Conservation (phyloP, 176 grass and related monocot genomes). For the Ampelocalamus luodianensis region DNA sequence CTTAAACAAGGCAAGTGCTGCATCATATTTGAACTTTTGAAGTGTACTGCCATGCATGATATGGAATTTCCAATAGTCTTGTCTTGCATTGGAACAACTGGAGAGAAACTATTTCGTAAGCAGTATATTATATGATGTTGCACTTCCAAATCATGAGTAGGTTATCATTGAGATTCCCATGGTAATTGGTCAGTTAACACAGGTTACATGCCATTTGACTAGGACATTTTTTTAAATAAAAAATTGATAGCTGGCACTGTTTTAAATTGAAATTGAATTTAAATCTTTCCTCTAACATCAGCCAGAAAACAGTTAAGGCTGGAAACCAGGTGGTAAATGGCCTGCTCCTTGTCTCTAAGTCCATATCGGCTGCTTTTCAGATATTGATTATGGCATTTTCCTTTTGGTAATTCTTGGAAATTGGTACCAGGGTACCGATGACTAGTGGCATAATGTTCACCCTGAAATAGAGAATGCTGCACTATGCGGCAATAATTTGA, state of each 20-base stretch:
- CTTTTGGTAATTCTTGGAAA: neutral
- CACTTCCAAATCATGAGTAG: constrained; percentile 2
- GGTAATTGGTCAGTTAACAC: neutral
- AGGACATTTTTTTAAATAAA: neutral
- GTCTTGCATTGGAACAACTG: constrained; percentile 6
- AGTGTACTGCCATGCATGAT: constrained; percentile 13
- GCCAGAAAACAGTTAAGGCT: too few species aligned
- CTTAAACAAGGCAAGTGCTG: constrained; percentile 78
- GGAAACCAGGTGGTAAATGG: too few species aligned
- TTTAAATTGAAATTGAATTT: neutral
- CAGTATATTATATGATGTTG: neutral
- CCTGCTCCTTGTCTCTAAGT: neutral
- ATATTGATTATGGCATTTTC: neutral
- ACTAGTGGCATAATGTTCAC: neutral
- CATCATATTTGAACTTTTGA: neutral
- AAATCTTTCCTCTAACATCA: too few species aligned
- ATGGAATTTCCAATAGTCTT: neutral
- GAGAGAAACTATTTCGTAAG: neutral
- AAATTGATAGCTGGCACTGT: neutral
- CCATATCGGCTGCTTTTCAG: neutral
- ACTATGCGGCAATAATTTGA: neutral
- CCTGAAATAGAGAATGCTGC: neutral
- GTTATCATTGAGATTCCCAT: neutral
- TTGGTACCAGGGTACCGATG: neutral
- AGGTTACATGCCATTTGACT: neutral